These are phyloP conservation scores for Haplosporangium gracile DNA, from an alignment of 192 early-diverging fungal species.

Conservation along the genomic window DNA sequence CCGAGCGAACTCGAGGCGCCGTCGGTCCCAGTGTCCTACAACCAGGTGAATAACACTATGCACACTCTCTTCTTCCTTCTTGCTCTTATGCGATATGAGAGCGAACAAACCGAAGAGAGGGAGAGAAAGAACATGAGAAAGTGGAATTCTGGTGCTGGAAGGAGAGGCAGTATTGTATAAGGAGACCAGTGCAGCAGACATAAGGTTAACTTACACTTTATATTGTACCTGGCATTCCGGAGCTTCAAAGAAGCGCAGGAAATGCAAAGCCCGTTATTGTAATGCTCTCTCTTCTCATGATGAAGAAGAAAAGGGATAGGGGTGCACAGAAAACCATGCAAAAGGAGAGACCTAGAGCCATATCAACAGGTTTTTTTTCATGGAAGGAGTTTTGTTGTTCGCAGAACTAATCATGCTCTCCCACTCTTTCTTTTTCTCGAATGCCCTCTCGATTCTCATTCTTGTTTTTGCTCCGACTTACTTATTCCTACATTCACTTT, in stretches of 20 bases:
- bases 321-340: neutral
- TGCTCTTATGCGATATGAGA: neutral
- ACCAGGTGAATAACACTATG: conserved; percentile 33
- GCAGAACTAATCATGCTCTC: neutral
- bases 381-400: neutral
- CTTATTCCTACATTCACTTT: no score
- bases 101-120: neutral
- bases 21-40: conserved; percentile 15
- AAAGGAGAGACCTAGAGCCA: neutral
- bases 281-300: neutral
- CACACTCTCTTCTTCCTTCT: neutral
- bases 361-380: neutral
- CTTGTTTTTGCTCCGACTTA: neutral
- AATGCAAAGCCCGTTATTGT: neutral
- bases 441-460: neutral
- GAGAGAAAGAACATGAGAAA: neutral
- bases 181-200: neutral
- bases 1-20: conserved; percentile 33
- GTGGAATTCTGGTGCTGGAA: neutral
- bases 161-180: neutral
- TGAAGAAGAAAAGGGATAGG: neutral
- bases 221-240: neutral
- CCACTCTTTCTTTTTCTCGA: neutral
- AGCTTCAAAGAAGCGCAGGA: conserved; percentile 1
- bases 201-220: neutral